phyloP scores from a whole-genome alignment of 768 basidiomycete genomes.

The Inosperma sp. region DNA sequence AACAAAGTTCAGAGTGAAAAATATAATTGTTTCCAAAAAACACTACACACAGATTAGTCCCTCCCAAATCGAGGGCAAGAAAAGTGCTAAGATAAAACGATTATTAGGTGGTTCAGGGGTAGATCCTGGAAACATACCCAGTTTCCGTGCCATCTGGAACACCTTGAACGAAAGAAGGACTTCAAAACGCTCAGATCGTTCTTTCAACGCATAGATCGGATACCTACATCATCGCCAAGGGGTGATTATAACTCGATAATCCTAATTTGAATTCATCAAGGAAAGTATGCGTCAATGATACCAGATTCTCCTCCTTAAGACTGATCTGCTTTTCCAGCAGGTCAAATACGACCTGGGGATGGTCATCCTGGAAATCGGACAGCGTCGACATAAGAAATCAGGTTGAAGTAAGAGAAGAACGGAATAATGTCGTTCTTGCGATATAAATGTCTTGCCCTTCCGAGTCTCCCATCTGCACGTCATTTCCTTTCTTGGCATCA shows the following conservation, averaged over 20 bases:
- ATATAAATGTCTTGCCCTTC: slow-evolving; percentile 9
- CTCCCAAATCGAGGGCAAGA: slow-evolving; percentile 93
- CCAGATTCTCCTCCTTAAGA: slow-evolving; percentile 55
- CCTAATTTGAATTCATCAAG: slow-evolving; percentile 76
- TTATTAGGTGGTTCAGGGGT: not conserved
- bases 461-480: slow-evolving; percentile 22
- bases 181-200: slow-evolving; percentile 28
- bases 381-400: slow-evolving; percentile 38
- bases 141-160: slow-evolving; percentile 93
- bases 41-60: slow-evolving; percentile 87
- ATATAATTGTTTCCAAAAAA: not conserved
- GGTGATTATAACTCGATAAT: slow-evolving; percentile 62
- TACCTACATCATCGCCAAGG: slow-evolving; percentile 92
- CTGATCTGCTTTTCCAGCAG: slow-evolving; percentile 71
- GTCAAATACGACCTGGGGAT: slow-evolving; percentile 50
- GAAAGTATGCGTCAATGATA: slow-evolving; percentile 72
- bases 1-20: slow-evolving; percentile 5
- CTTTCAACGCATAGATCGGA: not conserved
- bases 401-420: slow-evolving; percentile 17
- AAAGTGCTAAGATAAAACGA: slow-evolving; percentile 61
- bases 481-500: slow-evolving; percentile 36
- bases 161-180: slow-evolving; percentile 92
- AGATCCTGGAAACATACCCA: slow-evolving; percentile 54
- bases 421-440: slow-evolving; percentile 2
- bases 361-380: slow-evolving; percentile 38